Percentiles rank a stretch among this genome's conserved stretches.
phyloP scores from a whole-genome alignment of 371 early-diverging fungal genomes.

The Dichotomocladium elegans region DNA sequence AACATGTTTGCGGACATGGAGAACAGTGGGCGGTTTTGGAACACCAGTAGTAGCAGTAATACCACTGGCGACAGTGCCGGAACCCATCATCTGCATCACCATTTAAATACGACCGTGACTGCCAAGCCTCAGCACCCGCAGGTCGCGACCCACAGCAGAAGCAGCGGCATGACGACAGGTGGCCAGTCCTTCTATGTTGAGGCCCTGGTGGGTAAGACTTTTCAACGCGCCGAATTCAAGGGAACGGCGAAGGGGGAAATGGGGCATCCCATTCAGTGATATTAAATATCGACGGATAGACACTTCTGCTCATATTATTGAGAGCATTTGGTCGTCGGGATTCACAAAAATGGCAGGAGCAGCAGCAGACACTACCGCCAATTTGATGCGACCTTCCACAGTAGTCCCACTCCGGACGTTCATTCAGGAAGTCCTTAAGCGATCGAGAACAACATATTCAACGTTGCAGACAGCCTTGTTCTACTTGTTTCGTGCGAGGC shows the following conservation, averaged over 20 bases:
- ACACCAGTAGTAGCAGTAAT: neutral
- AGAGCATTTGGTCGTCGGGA: constrained; percentile 47
- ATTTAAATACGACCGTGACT: no score
- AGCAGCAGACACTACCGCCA: neutral
- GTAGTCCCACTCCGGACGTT: constrained; percentile 63
- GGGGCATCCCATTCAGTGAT: neutral
- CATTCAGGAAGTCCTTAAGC: constrained; percentile 71
- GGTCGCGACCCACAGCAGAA: no score
- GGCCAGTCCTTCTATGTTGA: constrained; percentile 11
- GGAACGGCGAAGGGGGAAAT: neutral
- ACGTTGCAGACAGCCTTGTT: constrained; percentile 72
- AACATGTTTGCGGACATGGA: neutral
- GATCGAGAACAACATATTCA: constrained; percentile 74
- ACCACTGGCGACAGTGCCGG: no score
- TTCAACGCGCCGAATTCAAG: no score
- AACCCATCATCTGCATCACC: no score
- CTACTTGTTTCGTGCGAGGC: constrained; percentile 57
- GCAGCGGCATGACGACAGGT: no score
- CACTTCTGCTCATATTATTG: constrained; percentile 53
- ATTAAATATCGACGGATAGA: constrained; percentile 23
- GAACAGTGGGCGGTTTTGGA: neutral
- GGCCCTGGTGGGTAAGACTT: constrained; percentile 14
- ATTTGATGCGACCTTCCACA: neutral
- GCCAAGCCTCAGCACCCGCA: no score
- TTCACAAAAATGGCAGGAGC: neutral